Conservation (phyloP, 164 flowering plant species). For the Berberis thunbergii region DNA sequence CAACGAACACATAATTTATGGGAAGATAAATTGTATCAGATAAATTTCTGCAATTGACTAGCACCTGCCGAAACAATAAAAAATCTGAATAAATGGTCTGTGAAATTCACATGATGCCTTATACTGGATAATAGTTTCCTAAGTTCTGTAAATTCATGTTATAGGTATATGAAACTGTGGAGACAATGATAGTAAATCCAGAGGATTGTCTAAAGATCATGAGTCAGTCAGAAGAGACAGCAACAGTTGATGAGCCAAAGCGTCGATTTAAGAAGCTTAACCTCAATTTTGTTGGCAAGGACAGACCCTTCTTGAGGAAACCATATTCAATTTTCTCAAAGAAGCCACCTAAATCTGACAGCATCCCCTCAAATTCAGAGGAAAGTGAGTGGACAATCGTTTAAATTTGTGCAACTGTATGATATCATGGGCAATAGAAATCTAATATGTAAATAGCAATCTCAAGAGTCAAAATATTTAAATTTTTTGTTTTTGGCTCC, state of each 20-base stretch:
- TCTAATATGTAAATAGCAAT: constrained; percentile 17
- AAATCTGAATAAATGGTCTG: neutral
- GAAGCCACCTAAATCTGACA: constrained; percentile 49
- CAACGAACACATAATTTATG: neutral
- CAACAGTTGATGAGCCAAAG: constrained; percentile 36
- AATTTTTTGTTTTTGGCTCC: neutral
- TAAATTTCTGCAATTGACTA: too few species aligned
- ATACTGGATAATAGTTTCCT: neutral
- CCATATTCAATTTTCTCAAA: constrained; percentile 37
- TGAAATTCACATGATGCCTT: too few species aligned
- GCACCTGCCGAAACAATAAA: neutral
- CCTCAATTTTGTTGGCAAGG: constrained; percentile 57
- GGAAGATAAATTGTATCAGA: too few species aligned
- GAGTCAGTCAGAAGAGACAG: constrained; percentile 51
- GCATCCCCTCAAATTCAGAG: constrained; percentile 15
- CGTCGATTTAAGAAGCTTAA: constrained; percentile 50
- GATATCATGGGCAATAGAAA: neutral
- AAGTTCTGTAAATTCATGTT: neutral
- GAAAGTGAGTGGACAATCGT: constrained; percentile 58
- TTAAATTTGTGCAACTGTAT: constrained; percentile 13
- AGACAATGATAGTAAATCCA: constrained; percentile 52
- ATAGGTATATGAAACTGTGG: constrained; percentile 85
- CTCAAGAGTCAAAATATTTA: neutral
- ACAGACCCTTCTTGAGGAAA: constrained; percentile 29
- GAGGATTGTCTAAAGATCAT: constrained; percentile 47